A percentile compares a stretch with the other conserved stretches of the same genome.
phyloP scores from a whole-genome alignment of 1,284 basidiomycete genomes.

The Malassezia globosa region DNA sequence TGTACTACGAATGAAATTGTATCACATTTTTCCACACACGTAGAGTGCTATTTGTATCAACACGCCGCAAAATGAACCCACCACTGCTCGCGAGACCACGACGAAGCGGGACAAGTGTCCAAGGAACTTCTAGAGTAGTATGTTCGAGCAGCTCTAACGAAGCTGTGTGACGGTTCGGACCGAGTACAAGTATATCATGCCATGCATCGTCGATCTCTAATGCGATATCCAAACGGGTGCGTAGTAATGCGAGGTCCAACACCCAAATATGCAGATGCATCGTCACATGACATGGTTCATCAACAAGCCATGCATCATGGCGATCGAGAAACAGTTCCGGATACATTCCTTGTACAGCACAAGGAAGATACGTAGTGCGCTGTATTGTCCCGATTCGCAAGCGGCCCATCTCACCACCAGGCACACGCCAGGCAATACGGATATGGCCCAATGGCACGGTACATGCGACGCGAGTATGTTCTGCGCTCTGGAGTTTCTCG shows the following conservation, averaged over 20 bases:
- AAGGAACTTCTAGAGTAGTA: not conserved
- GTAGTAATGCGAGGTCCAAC: not conserved
- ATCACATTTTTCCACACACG: not conserved
- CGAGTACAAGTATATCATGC: not conserved
- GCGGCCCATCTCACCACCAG: slow-evolving; percentile 2
- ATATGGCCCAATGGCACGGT: slow-evolving; percentile 6
- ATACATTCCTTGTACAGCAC: not conserved
- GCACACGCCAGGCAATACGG: slow-evolving; percentile 11
- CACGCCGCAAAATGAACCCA: not conserved
- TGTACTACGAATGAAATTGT: not conserved
- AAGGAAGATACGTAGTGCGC: not conserved
- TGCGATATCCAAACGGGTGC: not conserved
- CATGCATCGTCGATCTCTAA: not conserved
- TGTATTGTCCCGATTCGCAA: slow-evolving; percentile 2
- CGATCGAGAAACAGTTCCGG: not conserved
- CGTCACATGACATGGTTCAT: not conserved
- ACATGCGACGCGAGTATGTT: not conserved
- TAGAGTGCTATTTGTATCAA: not conserved
- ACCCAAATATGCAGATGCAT: not conserved
- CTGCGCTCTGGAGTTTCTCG: not conserved
- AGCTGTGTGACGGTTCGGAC: not conserved
- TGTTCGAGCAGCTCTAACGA: not conserved
- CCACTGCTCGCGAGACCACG: not conserved
- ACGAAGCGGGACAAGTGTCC: not conserved
- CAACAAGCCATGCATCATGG: not conserved